Conservation (phyloP, 1,284 basidiomycete genomes). For the Puccinia polysora region DNA sequence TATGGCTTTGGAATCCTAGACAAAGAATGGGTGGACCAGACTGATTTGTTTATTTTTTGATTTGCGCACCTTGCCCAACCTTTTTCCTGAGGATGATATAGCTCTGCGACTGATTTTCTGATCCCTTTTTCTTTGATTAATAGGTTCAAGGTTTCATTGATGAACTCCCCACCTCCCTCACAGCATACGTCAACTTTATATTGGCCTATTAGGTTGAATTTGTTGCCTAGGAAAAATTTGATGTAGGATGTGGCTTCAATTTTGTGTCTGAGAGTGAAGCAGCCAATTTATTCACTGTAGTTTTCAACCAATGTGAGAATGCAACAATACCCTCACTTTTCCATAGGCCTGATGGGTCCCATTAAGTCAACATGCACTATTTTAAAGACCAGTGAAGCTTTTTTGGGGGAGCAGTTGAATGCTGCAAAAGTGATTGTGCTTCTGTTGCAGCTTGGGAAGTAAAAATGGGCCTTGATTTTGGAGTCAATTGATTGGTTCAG, state of each 20-base stretch:
- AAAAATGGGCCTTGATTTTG: no score
- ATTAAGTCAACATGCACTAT: neutral
- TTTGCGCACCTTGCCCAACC: neutral
- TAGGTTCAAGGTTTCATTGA: neutral
- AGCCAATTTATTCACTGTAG: neutral
- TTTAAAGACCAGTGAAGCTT: neutral
- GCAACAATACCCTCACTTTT: neutral
- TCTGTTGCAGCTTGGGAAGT: neutral
- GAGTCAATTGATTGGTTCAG: no score
- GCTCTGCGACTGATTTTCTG: neutral
- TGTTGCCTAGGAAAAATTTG: neutral
- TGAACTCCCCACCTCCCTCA: constrained; percentile 1
- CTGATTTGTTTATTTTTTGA: neutral
- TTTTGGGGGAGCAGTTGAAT: neutral
- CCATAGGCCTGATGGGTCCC: neutral
- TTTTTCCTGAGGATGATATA: neutral
- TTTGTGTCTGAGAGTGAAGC: neutral
- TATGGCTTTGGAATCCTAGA: neutral
- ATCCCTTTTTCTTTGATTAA: neutral
- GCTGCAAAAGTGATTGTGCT: neutral
- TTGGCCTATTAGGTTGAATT: neutral
- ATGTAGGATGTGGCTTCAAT: neutral
- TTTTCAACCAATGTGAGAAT: neutral
- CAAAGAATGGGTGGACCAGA: neutral
- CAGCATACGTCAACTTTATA: neutral